Percentiles rank a stretch among this genome's conserved stretches.
These are phyloP conservation scores for Viola pubescens DNA, from an alignment of 441 rosid genomes.

Conservation along the genomic window DNA sequence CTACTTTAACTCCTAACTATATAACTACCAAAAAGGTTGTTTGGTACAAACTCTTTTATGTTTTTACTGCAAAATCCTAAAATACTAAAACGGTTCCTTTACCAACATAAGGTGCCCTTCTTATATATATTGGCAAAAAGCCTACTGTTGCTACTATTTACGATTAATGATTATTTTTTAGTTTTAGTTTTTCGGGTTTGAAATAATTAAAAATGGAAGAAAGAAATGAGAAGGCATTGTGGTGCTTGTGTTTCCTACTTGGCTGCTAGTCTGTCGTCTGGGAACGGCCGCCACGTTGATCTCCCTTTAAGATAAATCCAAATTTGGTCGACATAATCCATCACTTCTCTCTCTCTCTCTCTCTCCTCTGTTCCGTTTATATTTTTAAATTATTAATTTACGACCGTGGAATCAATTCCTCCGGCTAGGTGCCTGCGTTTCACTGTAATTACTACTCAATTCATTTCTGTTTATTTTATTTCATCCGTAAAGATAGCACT, in stretches of 20 bases:
- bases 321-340: constrained; percentile 49
- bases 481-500: too few species aligned
- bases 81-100: constrained; percentile 17
- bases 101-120: background rate
- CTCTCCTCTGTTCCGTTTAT: too few species aligned
- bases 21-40: background rate
- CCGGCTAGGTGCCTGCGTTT: too few species aligned
- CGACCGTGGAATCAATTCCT: too few species aligned
- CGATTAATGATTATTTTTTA: too few species aligned
- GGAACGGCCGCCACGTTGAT: constrained; percentile 56
- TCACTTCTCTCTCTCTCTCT: constrained; percentile 15
- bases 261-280: constrained; percentile 43
- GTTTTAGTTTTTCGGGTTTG: background rate
- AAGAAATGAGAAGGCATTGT: background rate
- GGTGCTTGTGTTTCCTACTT: constrained; percentile 30
- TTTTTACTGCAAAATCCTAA: constrained; percentile 9
- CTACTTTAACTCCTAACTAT: background rate
- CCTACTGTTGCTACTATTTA: too few species aligned
- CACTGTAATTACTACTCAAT: too few species aligned
- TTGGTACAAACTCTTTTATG: background rate
- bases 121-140: constrained; percentile 8
- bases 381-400: too few species aligned
- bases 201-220: background rate
- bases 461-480: too few species aligned
- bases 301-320: constrained; percentile 32